Base-by-base conservation (phyloP, 1,139 yeast species). In the Saccharomyces uvarum region DNA sequence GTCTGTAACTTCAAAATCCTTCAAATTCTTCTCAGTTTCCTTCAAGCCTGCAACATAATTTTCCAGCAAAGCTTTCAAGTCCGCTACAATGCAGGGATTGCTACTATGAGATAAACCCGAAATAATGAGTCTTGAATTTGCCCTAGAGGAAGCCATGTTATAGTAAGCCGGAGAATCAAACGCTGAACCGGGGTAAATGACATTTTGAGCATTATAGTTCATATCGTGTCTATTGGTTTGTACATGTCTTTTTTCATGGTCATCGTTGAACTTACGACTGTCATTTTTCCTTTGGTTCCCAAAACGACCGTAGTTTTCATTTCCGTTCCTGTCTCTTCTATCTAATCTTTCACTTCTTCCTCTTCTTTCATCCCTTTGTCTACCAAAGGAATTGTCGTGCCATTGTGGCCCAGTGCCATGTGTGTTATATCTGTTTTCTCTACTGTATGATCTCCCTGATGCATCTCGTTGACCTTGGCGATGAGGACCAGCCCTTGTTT, bases 41-140 rank as follows among this genome's bases (percentile, higher is more conserved):
- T 26, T 27, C 2, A 46, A 27, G 16, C 27, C 29, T 32, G 9
- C 14, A 14, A 31, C 14, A 46, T 51, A 50, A 32, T 19, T 41
- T 16, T 49, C 53, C 2, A 54, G 14, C n/a, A 41, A 13, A 5
- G 53, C 51, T 27, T 53, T 49, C 13, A 49, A 42, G 21, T 51
- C 56, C 7, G 51, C 51, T 42, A 59, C 53, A 31, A 61, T 54
- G 41, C 58, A 51, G 24, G 58, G 60, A 32, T 62, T 56, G 16
- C 62, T 48, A 24, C 62, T 63, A 11, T 63, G 56, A 6, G 33
- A 31, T 2, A 52, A 19, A 6, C 41, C 29, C 13, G 47, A 19
- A 4, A 55, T 19, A 6, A 52, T 33, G 9, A 58, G 14, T 38
- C 21, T 56, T 38, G 53, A 49, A 33, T 56, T 55, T 33, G 56